These are phyloP conservation scores for Avena eriantha DNA, from an alignment of 176 grass and related monocot species.

Conservation along the genomic window DNA sequence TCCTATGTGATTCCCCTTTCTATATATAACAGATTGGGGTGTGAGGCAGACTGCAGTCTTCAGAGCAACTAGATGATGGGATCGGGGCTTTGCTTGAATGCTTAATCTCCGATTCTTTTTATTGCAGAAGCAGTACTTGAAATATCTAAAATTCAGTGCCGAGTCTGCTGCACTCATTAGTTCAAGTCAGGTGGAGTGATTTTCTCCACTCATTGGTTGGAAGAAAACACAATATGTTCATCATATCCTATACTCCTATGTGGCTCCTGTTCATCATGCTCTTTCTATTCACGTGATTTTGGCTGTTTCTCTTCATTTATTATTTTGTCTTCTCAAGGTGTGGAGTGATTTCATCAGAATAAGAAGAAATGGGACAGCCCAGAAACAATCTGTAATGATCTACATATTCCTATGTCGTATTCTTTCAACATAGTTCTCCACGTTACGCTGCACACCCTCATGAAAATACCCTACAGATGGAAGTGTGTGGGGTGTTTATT, in stretches of 20 bases:
- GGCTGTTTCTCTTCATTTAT: no score
- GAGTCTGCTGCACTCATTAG: no score
- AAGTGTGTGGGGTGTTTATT: no score
- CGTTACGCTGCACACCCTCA: no score
- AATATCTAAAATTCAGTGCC: neutral
- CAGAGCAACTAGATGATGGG: neutral
- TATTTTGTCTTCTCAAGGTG: no score
- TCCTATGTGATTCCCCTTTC: neutral
- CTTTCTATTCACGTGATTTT: no score
- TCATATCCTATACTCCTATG: no score
- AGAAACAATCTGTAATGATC: neutral
- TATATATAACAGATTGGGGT: neutral
- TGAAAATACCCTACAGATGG: no score
- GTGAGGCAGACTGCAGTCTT: neutral
- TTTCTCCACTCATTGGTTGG: no score
- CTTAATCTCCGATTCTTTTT: neutral
- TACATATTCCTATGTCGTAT: neutral
- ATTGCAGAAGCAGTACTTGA: neutral
- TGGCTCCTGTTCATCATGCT: no score
- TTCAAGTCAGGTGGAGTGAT: no score
- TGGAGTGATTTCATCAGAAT: neutral
- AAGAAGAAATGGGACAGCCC: neutral
- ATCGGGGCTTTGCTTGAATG: neutral
- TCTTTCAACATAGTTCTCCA: neutral
- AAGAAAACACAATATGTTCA: no score